phyloP scores from a whole-genome alignment of 1,284 basidiomycete species.

The Neonothopanus nambi region DNA sequence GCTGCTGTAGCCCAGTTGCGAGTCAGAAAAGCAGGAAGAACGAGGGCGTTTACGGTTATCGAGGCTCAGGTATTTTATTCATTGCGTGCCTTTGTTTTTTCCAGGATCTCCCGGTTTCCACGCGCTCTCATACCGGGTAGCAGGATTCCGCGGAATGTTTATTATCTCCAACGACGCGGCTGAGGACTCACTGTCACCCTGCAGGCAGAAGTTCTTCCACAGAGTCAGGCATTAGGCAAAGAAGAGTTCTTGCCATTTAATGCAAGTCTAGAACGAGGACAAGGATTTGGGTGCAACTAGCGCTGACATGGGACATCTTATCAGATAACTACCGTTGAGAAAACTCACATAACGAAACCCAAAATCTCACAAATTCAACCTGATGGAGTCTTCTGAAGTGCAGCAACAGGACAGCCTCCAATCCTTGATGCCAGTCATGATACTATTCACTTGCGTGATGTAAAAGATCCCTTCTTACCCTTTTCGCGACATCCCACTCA shows the following conservation, averaged over 20 bases:
- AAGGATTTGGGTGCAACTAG: too few relatives aligned
- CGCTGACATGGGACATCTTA: neutral
- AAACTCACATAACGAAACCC: neutral
- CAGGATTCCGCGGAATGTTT: too few relatives aligned
- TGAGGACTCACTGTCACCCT: too few relatives aligned
- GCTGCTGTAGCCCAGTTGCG: neutral
- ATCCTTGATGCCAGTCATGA: slow-evolving; percentile 30
- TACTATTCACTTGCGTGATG: slow-evolving; percentile 45
- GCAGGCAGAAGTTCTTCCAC: too few relatives aligned
- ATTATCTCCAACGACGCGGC: too few relatives aligned
- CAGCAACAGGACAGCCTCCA: slow-evolving; percentile 22
- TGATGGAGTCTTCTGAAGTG: slow-evolving; percentile 10
- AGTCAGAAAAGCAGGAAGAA: neutral
- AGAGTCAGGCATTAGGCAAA: too few relatives aligned
- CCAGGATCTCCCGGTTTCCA: neutral
- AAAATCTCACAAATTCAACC: neutral
- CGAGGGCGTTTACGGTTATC: neutral
- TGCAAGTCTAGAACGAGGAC: neutral
- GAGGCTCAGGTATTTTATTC: neutral
- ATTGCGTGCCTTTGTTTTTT: neutral
- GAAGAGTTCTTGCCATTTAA: neutral
- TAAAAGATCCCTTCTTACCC: slow-evolving; percentile 27
- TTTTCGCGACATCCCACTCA: slow-evolving; percentile 15
- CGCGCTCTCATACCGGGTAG: too few relatives aligned
- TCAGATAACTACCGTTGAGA: neutral